Evolutionary conservation across 108 stramenopile species (phyloP).

Genomic region (Nannochloropsis gaditana): DNA sequence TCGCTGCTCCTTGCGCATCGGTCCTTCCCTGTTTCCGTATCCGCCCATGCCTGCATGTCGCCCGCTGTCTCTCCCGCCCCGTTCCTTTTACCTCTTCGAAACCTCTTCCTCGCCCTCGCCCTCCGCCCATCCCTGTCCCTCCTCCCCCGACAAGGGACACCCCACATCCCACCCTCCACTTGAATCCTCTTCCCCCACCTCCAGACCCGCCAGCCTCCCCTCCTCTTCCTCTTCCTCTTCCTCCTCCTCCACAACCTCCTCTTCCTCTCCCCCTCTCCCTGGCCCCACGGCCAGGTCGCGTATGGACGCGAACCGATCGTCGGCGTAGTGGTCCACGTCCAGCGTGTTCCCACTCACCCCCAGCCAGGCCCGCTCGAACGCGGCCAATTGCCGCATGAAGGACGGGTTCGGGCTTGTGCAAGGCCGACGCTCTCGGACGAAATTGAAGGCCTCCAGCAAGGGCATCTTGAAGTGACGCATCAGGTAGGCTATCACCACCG

Average conservation of each 20-base stretch:
- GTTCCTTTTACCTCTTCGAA: background rate
- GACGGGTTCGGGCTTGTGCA: slow-evolving; percentile 13
- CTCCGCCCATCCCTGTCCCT: background rate
- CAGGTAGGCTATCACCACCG: background rate
- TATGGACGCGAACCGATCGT: background rate
- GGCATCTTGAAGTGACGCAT: background rate
- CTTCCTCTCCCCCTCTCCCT: background rate
- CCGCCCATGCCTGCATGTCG: background rate
- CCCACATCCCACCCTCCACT: background rate
- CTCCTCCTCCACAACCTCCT: background rate
- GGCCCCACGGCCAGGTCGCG: background rate
- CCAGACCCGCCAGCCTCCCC: background rate
- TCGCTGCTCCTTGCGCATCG: no score
- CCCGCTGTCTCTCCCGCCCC: background rate
- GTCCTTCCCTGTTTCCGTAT: background rate
- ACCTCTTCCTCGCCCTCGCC: background rate
- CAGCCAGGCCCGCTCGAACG: background rate
- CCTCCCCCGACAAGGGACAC: background rate
- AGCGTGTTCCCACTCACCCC: background rate
- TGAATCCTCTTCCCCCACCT: background rate
- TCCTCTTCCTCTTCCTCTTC: background rate
- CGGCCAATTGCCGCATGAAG: background rate
- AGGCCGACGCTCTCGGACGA: background rate
- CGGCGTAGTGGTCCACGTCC: background rate
- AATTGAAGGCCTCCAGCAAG: background rate